Evolutionary conservation across 2,329 filamentous ascomycete genomes (phyloP).

Genomic region (Paraphaeosphaeria minitans): DNA sequence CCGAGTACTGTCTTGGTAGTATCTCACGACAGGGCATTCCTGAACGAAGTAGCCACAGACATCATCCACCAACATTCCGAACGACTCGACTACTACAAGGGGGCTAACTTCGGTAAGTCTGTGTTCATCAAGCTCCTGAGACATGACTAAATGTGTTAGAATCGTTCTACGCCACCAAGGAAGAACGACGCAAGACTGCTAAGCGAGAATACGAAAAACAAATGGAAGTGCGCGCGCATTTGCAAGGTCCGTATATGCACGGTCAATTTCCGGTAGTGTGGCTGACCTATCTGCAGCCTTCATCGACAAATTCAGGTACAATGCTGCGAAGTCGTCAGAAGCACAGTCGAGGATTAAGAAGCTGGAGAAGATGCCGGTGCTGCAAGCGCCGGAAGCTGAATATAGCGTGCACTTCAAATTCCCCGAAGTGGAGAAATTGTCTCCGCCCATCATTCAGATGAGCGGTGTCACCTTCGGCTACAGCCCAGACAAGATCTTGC

Average conservation of each 20-base stretch:
- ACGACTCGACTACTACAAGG: slow-evolving; percentile 96
- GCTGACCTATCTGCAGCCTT: slow-evolving; percentile 62
- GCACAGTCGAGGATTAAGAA: slow-evolving; percentile 99
- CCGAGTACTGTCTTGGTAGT: slow-evolving; percentile 95
- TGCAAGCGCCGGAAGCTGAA: slow-evolving; percentile 88
- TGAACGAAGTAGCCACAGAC: slow-evolving; percentile 98
- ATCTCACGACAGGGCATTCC: slow-evolving; percentile 97
- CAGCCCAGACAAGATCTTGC: slow-evolving; percentile 74
- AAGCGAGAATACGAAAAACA: slow-evolving; percentile 99
- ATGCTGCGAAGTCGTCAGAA: slow-evolving; percentile 97
- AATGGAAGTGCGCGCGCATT: slow-evolving; percentile 88
- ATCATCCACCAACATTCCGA: slow-evolving; percentile 99
- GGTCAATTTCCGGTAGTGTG: slow-evolving; percentile 5
- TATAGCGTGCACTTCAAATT: slow-evolving; percentile 98
- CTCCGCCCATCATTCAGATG: slow-evolving; percentile 98
- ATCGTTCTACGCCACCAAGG: slow-evolving; percentile 94
- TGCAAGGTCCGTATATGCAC: slow-evolving; percentile 64
- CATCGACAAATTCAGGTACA: slow-evolving; percentile 99
- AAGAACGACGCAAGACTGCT: slow-evolving; percentile 94
- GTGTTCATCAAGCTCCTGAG: neutral
- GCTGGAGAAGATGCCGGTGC: slow-evolving; percentile 91
- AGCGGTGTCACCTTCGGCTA: slow-evolving; percentile 91
- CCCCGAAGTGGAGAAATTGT: slow-evolving; percentile 96
- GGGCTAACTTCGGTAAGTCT: slow-evolving; percentile 77
- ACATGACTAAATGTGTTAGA: slow-evolving; percentile 53